Evolutionary conservation across 2,329 filamentous ascomycete species (phyloP), one percentile per base, ranked within the genome.

Genomic region (Fusarium sororula): DNA sequence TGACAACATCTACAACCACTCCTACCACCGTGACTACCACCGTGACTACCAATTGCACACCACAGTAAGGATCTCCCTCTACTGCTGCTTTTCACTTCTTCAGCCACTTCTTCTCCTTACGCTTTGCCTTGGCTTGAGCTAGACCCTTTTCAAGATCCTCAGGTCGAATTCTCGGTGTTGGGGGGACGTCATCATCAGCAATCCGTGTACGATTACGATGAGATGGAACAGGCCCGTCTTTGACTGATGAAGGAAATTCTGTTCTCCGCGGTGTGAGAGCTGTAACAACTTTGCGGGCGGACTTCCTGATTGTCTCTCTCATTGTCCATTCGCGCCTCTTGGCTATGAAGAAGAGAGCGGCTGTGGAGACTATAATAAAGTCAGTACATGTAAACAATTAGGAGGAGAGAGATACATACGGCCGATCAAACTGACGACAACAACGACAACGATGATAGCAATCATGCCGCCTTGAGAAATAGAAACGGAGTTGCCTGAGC

Each of bases 281-380:
- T 8, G 86, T 88, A 48, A 88, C 89, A 35, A 92, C 89, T 78
- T 86, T 90, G 70, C 86, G 87, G 38, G 90, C 90, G 4, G 93
- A 95, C 73, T 89, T 90, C 63, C 91, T 89, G 65, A 97, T 86
- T 37, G 87, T 92, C 79, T 93, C 90, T 66, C 91, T 90, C 75
- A 96, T 86, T 74, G 91, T 93, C 94, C 94, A 96, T 82, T 95
- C 93, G 53, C 91, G 90, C 84, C 94, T 95, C 86, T 96, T 96
- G 63, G 94, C 93, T 42, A 96, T 81, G 81, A 92, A 94, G 84
- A 93, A 97, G 35, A 96, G 89, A 6, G 90, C 84, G 6, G 90
- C 89, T 39, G 88, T 91, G 28, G 86, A 87, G 71, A 91, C 92
- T 93, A 74, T 45, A 12, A 28, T 7, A 18, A 39, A 57, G 67